phyloP scores from a whole-genome alignment of 179 eudicot species.

The Beta lomatogona region DNA sequence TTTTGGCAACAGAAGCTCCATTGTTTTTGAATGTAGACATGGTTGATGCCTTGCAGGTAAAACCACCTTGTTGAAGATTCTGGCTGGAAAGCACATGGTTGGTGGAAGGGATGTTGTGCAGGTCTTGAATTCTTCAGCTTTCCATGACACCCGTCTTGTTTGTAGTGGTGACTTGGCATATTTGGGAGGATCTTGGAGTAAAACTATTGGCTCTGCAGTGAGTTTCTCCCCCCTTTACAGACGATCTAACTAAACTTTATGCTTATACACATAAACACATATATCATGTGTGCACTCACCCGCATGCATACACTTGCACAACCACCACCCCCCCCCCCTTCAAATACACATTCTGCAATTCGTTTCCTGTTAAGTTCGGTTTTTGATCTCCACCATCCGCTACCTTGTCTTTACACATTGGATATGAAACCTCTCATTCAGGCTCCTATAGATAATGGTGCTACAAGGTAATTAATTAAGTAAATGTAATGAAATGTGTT shows the following conservation, averaged over 20 bases:
- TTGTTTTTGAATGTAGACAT: background rate
- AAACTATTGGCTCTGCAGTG: slow-evolving; percentile 77
- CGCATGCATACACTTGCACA: background rate
- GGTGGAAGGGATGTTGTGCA: slow-evolving; percentile 92
- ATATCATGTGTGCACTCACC: background rate
- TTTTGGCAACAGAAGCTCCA: background rate
- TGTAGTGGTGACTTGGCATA: slow-evolving; percentile 91
- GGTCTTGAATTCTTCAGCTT: slow-evolving; percentile 81
- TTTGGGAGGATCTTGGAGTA: slow-evolving; percentile 92
- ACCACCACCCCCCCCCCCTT: background rate
- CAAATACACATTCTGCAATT: background rate
- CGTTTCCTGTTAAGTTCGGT: background rate
- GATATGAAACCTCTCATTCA: background rate
- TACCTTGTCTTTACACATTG: background rate
- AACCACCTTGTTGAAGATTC: slow-evolving; percentile 91
- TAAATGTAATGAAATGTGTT: background rate
- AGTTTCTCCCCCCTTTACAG: slow-evolving; percentile 32
- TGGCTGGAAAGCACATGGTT: slow-evolving; percentile 98
- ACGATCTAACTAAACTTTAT: too few relatives aligned
- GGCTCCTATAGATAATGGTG: background rate
- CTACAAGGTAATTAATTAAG: background rate
- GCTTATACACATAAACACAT: background rate
- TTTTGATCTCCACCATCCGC: background rate
- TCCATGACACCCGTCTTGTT: slow-evolving; percentile 88
- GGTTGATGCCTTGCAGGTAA: slow-evolving; percentile 53